Conservation (phyloP, 176 grass and related monocot genomes). For the Dactylis glomerata region DNA sequence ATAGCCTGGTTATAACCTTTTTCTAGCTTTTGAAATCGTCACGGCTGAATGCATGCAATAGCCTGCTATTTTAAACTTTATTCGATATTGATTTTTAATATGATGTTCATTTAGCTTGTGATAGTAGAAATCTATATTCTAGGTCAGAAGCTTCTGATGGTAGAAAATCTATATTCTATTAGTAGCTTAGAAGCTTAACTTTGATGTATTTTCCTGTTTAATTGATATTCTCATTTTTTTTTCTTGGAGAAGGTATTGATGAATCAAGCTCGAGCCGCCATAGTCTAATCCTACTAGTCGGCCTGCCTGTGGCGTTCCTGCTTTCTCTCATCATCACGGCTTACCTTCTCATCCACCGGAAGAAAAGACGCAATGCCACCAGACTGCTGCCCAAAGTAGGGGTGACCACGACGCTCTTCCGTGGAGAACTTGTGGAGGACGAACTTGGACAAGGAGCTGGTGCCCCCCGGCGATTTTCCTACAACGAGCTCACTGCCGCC, state of each 20-base stretch:
- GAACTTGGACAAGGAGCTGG: fast-evolving
- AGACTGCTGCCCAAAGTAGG: neutral
- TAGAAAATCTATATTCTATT: too few relatives aligned
- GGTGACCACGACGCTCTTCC: neutral
- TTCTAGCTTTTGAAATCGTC: too few relatives aligned
- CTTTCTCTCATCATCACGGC: neutral
- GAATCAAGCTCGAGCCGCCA: neutral
- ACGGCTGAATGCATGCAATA: too few relatives aligned
- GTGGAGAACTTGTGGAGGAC: neutral
- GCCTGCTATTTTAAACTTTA: too few relatives aligned
- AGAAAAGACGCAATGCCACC: neutral
- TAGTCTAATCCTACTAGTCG: neutral
- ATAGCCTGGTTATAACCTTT: too few relatives aligned
- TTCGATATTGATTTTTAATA: too few relatives aligned
- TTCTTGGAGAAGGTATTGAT: neutral
- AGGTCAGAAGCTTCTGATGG: too few relatives aligned
- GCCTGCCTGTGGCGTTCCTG: neutral
- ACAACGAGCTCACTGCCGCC: fast-evolving
- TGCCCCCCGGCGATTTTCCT: neutral
- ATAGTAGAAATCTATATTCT: too few relatives aligned
- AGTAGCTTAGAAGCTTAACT: neutral
- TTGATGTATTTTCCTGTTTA: neutral
- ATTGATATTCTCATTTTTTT: too few relatives aligned
- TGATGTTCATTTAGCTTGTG: too few relatives aligned
- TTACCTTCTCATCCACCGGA: neutral